A percentile compares a stretch with the other conserved stretches of the same genome.
phyloP scores from a whole-genome alignment of 2,329 filamentous ascomycete species.

The Phyllosticta citrichinensis region DNA sequence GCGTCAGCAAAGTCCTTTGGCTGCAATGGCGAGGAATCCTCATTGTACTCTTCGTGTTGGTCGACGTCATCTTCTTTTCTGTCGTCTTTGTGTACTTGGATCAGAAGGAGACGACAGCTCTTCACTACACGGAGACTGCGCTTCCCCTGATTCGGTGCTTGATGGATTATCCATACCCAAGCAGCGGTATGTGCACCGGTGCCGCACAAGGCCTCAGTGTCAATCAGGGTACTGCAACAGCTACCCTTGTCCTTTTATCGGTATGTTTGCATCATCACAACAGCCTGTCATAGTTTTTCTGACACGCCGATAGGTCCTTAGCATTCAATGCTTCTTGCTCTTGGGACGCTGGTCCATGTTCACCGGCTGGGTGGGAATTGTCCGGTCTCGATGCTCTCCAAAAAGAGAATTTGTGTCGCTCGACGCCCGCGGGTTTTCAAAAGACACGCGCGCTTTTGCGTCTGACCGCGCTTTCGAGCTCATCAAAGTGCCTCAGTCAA shows the following conservation, averaged over 20 bases:
- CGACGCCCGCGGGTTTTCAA: conserved; percentile 49
- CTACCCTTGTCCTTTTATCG: conserved; percentile 72
- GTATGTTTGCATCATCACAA: conserved; percentile 40
- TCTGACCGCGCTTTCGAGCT: conserved; percentile 22
- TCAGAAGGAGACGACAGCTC: conserved; percentile 45
- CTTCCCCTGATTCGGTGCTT: conserved; percentile 45
- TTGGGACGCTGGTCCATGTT: conserved; percentile 80
- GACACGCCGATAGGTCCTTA: conserved; percentile 45
- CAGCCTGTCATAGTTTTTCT: not conserved
- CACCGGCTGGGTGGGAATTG: conserved; percentile 66
- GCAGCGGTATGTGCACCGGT: conserved; percentile 48
- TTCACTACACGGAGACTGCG: conserved; percentile 32
- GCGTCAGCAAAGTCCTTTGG: conserved; percentile 75
- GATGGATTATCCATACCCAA: conserved; percentile 49
- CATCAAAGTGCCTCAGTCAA: conserved; percentile 18
- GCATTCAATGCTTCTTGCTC: conserved; percentile 74
- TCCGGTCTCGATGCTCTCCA: conserved; percentile 37
- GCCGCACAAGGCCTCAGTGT: conserved; percentile 55
- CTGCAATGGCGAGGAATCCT: conserved; percentile 91
- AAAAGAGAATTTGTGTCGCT: conserved; percentile 81
- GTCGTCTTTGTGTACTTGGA: conserved; percentile 81
- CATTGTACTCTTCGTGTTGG: conserved; percentile 80
- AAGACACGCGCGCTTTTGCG: conserved; percentile 15
- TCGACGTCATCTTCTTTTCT: conserved; percentile 89
- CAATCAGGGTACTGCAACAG: conserved; percentile 65